Evolutionary conservation across 306 rosid species (phyloP).

Genomic region (Quillaja saponaria): DNA sequence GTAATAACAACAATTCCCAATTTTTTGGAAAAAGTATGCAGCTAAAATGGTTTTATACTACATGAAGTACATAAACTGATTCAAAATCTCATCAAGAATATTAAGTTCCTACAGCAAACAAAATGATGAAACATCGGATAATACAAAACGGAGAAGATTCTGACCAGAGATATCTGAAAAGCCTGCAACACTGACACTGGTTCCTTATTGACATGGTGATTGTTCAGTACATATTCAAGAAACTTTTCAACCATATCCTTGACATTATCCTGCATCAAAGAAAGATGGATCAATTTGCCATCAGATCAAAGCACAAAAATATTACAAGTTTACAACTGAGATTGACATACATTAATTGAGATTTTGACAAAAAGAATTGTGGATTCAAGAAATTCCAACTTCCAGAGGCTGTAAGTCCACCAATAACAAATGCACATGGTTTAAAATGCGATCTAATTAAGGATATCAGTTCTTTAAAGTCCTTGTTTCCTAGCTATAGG

Average conservation of each 20-base stretch:
- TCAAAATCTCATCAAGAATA: too few relatives aligned
- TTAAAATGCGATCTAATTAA: too few relatives aligned
- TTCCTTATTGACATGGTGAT: conserved; percentile 58
- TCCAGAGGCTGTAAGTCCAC: not conserved
- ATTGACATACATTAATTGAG: not conserved
- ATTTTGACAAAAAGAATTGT: not conserved
- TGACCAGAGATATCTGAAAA: conserved; percentile 84
- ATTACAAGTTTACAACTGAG: conserved; percentile 2
- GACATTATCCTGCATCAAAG: conserved; percentile 58
- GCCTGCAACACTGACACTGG: conserved; percentile 60
- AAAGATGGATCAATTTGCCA: conserved; percentile 26
- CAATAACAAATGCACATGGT: too few relatives aligned
- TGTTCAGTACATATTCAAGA: conserved; percentile 58
- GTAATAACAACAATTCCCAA: too few relatives aligned
- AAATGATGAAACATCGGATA: conserved; percentile 2
- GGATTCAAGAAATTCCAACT: not conserved
- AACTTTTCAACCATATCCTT: conserved; percentile 48
- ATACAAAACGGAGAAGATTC: conserved; percentile 30
- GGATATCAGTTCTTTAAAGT: too few relatives aligned
- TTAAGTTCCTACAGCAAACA: not conserved
- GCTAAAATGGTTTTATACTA: too few relatives aligned
- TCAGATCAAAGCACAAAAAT: not conserved
- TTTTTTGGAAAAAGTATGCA: too few relatives aligned
- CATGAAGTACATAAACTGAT: too few relatives aligned
- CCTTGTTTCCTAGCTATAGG: too few relatives aligned